Conservation (phyloP, 2,329 filamentous ascomycete genomes). For the Periconia sp. region DNA sequence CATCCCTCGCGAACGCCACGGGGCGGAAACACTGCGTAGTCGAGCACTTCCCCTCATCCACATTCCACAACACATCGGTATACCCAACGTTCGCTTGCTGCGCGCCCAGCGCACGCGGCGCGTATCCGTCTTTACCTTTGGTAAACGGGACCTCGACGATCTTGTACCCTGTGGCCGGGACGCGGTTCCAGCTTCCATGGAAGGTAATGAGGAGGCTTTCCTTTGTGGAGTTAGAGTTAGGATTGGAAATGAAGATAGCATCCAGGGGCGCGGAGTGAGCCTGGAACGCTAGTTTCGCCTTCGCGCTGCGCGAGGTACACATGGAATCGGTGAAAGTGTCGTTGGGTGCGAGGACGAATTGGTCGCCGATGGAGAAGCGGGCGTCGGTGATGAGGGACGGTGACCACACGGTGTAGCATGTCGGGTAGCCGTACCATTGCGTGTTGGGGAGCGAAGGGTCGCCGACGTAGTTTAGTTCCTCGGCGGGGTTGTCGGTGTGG, state of each 20-base stretch:
- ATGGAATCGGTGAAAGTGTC: constrained; percentile 27
- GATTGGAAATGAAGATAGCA: constrained; percentile 25
- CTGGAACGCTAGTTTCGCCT: constrained; percentile 21
- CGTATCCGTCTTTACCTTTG: constrained; percentile 12
- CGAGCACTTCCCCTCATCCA: constrained; percentile 24
- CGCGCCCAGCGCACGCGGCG: constrained; percentile 7
- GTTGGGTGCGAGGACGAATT: constrained; percentile 35
- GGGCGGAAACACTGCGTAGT: constrained; percentile 34
- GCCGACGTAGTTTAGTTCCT: constrained; percentile 72
- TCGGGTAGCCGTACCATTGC: constrained; percentile 68
- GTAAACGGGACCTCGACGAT: constrained; percentile 25
- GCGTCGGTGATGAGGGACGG: constrained; percentile 24
- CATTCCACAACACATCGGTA: constrained; percentile 28
- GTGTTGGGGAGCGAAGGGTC: constrained; percentile 46
- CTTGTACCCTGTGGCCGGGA: constrained; percentile 23
- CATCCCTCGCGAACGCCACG: constrained; percentile 27
- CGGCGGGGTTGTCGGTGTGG: constrained; percentile 68
- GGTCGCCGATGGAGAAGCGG: constrained; percentile 25
- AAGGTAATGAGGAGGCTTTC: constrained; percentile 27
- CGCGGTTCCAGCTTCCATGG: constrained; percentile 33
- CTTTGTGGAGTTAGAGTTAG: constrained; percentile 18
- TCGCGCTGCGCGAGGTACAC: constrained; percentile 18
- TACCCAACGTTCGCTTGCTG: constrained; percentile 18
- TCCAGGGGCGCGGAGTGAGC: constrained; percentile 34
- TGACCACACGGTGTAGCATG: constrained; percentile 65